These are phyloP conservation scores for Phylloporus sp. DNA, from an alignment of 768 basidiomycete genomes.

Conservation along the genomic window DNA sequence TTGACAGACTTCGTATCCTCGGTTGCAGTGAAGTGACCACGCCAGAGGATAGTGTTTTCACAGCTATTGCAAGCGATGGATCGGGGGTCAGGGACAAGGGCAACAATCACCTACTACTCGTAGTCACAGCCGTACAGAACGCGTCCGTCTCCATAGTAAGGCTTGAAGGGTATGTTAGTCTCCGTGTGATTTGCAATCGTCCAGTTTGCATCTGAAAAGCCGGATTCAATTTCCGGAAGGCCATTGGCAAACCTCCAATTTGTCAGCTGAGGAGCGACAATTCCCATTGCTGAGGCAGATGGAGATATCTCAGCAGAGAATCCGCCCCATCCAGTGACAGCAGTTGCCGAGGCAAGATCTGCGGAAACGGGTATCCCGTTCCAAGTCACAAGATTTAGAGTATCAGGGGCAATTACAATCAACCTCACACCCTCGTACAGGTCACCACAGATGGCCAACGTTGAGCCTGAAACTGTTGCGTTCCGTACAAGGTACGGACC, in stretches of 20 bases:
- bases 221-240: constrained; percentile 58
- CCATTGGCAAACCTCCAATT: constrained; percentile 76
- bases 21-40: constrained; percentile 69
- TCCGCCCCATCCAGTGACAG: constrained; percentile 36
- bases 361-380: constrained; percentile 51
- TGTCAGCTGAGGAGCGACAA: constrained; percentile 45
- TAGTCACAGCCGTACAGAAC: constrained; percentile 87
- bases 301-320: constrained; percentile 45
- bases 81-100: constrained; percentile 3
- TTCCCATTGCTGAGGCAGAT: constrained; percentile 26
- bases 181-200: constrained; percentile 60
- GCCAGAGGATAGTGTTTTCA: constrained; percentile 77
- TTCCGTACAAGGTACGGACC: constrained; percentile 63
- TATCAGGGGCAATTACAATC: constrained; percentile 58
- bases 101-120: constrained; percentile 54
- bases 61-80: constrained; percentile 43
- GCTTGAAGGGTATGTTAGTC: constrained; percentile 68
- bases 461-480: constrained; percentile 43
- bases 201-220: constrained; percentile 65
- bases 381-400: constrained; percentile 58
- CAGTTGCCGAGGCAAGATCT: constrained; percentile 28
- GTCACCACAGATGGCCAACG: constrained; percentile 64
- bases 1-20: constrained; percentile 60
- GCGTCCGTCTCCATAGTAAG: constrained; percentile 68
- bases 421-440: constrained; percentile 53